A percentile compares a stretch with the other conserved stretches of the same genome.
These are phyloP conservation scores for Cocos nucifera DNA, from an alignment of 176 grass and related monocot genomes.

Conservation along the genomic window DNA sequence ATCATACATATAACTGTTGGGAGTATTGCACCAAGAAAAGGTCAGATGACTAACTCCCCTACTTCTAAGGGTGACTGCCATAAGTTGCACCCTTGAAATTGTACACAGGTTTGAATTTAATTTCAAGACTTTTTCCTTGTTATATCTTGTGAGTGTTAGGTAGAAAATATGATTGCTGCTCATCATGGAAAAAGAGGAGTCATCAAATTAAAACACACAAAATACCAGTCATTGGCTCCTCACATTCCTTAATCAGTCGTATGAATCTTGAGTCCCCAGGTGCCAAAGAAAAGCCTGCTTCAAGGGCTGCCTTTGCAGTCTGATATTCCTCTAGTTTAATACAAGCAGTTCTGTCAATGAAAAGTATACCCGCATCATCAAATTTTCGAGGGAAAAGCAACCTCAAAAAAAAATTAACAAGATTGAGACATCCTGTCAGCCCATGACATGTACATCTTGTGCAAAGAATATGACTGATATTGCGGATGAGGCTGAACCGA, in stretches of 20 bases:
- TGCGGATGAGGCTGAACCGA: too few relatives aligned
- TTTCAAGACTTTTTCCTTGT: too few relatives aligned
- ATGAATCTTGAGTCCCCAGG: slow-evolving; percentile 68
- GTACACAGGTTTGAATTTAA: too few relatives aligned
- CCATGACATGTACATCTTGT: too few relatives aligned
- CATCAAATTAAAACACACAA: slow-evolving; percentile 20
- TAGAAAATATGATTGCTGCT: not conserved
- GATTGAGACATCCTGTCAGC: not conserved
- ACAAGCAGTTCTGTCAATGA: slow-evolving; percentile 51
- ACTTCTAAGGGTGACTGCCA: too few relatives aligned
- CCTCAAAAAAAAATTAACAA: slow-evolving; percentile 4
- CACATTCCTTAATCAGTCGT: slow-evolving; percentile 66
- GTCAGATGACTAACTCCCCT: too few relatives aligned
- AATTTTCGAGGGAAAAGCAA: not conserved
- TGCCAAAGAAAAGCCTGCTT: slow-evolving; percentile 45
- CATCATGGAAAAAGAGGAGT: not conserved
- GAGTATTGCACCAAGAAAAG: too few relatives aligned
- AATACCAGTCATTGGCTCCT: slow-evolving; percentile 44
- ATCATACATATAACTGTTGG: too few relatives aligned
- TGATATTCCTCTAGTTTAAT: slow-evolving; percentile 87
- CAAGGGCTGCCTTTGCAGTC: slow-evolving; percentile 79
- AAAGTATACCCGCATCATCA: not conserved
- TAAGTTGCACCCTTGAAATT: too few relatives aligned
- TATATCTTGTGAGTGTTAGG: not conserved
- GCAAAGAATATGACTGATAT: too few relatives aligned